Evolutionary conservation across 1,139 yeast species (phyloP).

Genomic region (Meyerozyma athensensis): DNA sequence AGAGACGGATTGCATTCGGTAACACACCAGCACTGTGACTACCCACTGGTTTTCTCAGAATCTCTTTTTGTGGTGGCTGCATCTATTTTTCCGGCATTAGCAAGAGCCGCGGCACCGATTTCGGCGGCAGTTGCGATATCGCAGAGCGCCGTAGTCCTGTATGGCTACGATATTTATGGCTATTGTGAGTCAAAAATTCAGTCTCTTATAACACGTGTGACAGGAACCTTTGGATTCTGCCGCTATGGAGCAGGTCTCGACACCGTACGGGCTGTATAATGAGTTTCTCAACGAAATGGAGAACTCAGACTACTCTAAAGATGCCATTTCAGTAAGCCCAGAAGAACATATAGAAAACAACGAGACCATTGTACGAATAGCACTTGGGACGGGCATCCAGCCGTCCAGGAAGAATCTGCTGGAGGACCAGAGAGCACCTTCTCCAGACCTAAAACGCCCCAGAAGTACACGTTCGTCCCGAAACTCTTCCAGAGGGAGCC

Average conservation of each 20-base stretch:
- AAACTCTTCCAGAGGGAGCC: too few relatives aligned
- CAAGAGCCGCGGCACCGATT: not conserved
- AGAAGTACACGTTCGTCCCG: too few relatives aligned
- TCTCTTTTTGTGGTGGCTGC: too few relatives aligned
- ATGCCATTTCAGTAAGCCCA: conserved; percentile 5
- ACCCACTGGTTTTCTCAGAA: too few relatives aligned
- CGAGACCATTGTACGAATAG: conserved; percentile 1
- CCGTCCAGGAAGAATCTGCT: conserved; percentile 2
- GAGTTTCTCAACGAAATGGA: conserved; percentile 30
- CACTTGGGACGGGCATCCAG: not conserved
- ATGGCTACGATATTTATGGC: not conserved
- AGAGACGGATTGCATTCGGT: too few relatives aligned
- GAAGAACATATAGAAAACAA: conserved; percentile 5
- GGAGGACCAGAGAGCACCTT: conserved; percentile 1
- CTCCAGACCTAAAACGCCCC: too few relatives aligned
- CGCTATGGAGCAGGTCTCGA: conserved; percentile 2
- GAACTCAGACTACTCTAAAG: conserved; percentile 18
- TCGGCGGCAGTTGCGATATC: not conserved
- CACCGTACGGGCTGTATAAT: conserved; percentile 25
- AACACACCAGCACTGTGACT: too few relatives aligned
- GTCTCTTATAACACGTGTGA: not conserved
- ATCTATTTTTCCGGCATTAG: too few relatives aligned
- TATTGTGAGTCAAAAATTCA: not conserved
- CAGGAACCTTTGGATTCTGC: not conserved
- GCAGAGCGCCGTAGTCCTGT: not conserved